These are phyloP conservation scores for Penicillium decumbens DNA, from an alignment of 2,329 filamentous ascomycete genomes.

Conservation along the genomic window DNA sequence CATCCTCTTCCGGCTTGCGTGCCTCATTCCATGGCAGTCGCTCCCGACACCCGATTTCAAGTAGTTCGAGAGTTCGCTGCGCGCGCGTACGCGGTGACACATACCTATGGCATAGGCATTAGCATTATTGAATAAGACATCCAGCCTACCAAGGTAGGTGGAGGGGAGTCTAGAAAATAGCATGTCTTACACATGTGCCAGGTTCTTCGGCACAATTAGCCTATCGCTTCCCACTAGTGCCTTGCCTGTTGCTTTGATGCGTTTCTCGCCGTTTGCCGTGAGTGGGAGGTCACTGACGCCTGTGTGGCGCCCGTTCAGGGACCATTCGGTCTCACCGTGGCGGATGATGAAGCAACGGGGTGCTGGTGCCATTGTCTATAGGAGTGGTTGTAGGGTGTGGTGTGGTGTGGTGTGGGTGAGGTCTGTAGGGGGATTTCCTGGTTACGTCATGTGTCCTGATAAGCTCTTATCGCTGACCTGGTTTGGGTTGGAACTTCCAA, in stretches of 20 bases:
- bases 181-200: constrained; percentile 73
- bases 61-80: constrained; percentile 83
- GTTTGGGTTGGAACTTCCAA: neutral
- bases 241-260: constrained; percentile 69
- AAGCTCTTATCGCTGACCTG: neutral
- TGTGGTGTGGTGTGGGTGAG: neutral
- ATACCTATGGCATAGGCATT: constrained; percentile 50
- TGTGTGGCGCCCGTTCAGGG: constrained; percentile 78
- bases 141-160: neutral
- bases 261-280: constrained; percentile 73
- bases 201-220: constrained; percentile 74
- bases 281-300: constrained; percentile 80
- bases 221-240: constrained; percentile 80
- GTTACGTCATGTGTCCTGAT: neutral
- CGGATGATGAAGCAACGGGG: constrained; percentile 77
- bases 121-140: neutral
- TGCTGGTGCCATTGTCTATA: constrained; percentile 53
- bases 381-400: neutral
- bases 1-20: constrained; percentile 29
- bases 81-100: constrained; percentile 82
- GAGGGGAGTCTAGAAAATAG: neutral
- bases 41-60: constrained; percentile 66
- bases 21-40: constrained; percentile 63
- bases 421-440: neutral
- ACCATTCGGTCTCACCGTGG: constrained; percentile 96